Evolutionary conservation across 352 stramenopile species (phyloP).

Genomic region (Aphanomyces cochlioides): DNA sequence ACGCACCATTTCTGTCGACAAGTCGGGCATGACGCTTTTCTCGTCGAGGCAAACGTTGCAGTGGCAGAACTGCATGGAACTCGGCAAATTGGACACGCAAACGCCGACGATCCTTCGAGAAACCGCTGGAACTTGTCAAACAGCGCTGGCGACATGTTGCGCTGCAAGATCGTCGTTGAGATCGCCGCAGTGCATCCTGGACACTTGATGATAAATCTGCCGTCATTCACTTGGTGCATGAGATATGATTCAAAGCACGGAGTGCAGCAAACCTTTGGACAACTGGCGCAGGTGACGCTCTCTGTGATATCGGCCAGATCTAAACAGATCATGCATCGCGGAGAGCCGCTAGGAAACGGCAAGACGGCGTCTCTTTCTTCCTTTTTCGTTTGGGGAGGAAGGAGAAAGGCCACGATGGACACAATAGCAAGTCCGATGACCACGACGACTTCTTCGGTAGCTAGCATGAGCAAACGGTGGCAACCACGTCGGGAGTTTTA

Average conservation of each 20-base stretch:
- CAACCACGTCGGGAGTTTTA: background rate
- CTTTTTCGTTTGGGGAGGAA: background rate
- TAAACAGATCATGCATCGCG: background rate
- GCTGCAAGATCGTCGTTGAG: background rate
- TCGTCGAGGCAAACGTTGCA: background rate
- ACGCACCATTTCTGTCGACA: background rate
- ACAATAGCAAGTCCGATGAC: background rate
- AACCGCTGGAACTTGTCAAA: conserved; percentile 1
- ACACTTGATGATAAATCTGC: background rate
- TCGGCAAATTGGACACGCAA: background rate
- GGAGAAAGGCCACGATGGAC: background rate
- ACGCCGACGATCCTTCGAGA: background rate
- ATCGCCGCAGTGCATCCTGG: background rate
- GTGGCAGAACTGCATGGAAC: background rate
- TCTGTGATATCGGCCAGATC: background rate
- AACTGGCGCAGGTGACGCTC: background rate
- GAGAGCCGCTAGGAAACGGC: background rate
- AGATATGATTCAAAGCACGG: background rate
- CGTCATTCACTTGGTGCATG: background rate
- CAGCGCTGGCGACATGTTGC: background rate
- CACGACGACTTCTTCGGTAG: background rate
- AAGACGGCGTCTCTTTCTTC: background rate
- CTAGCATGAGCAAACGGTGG: background rate
- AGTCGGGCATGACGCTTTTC: background rate
- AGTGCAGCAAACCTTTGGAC: background rate